These are phyloP conservation scores for Phytophthora fragariaefolia DNA, from an alignment of 352 stramenopile species.

Conservation along the genomic window DNA sequence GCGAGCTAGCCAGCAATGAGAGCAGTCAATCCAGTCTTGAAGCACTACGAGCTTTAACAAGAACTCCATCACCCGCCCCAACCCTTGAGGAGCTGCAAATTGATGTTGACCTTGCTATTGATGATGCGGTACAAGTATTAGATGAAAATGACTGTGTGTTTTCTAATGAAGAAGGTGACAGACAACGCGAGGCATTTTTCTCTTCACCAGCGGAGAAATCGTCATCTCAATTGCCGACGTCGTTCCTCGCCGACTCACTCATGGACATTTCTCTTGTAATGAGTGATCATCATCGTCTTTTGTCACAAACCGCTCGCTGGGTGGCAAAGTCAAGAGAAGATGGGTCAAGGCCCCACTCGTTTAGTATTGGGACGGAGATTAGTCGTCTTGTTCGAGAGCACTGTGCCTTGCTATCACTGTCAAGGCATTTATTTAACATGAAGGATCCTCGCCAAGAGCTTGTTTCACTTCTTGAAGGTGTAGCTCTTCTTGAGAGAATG, in stretches of 20 bases:
- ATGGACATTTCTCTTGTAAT: conserved; percentile 81
- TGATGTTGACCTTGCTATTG: conserved; percentile 24
- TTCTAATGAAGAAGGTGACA: conserved; percentile 25
- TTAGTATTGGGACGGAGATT: conserved; percentile 59
- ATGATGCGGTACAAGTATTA: conserved; percentile 9
- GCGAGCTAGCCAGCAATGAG: conserved; percentile 36
- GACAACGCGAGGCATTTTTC: conserved; percentile 11
- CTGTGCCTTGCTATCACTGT: conserved; percentile 57
- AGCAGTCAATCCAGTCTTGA: conserved; percentile 56
- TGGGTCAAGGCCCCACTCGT: neutral
- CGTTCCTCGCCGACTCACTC: conserved; percentile 60
- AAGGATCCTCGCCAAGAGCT: conserved; percentile 60
- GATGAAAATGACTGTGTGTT: conserved; percentile 21
- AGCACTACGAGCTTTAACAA: conserved; percentile 33
- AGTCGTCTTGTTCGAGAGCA: conserved; percentile 60
- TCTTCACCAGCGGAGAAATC: neutral
- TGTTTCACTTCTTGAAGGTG: conserved; percentile 53
- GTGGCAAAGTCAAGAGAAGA: conserved; percentile 48
- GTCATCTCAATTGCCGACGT: conserved; percentile 17
- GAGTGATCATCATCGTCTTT: conserved; percentile 72
- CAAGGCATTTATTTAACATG: conserved; percentile 55
- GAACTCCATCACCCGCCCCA: conserved; percentile 39
- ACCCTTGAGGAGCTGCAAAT: conserved; percentile 33
- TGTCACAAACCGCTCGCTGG: conserved; percentile 58
- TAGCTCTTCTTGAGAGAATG: conserved; percentile 58